Percentiles rank a stretch among this genome's conserved stretches.
phyloP scores from a whole-genome alignment of 192 early-diverging fungal genomes.

The Entomortierella chlamydospora region DNA sequence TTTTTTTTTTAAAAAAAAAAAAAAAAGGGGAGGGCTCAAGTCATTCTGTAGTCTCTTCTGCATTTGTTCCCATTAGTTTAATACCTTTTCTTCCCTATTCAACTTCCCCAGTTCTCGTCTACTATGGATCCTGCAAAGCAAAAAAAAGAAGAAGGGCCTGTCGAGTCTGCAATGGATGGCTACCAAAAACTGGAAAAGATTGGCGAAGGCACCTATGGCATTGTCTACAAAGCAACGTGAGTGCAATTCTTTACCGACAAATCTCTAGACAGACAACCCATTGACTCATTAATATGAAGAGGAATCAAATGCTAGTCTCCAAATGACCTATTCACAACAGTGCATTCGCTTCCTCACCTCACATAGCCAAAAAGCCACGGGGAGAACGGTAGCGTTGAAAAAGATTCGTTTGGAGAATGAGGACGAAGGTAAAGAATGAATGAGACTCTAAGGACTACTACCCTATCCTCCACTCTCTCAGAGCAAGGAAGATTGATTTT shows the following conservation, averaged over 20 bases:
- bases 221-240: constrained; percentile 79
- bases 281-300: no score
- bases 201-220: constrained; percentile 82
- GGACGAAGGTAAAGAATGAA: constrained; percentile 59
- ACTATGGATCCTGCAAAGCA: no score
- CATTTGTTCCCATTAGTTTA: no score
- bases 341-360: not conserved
- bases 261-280: no score
- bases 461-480: not conserved
- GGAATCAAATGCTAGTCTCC: no score
- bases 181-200: constrained; percentile 84
- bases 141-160: no score
- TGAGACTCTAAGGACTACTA: not conserved
- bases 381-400: constrained; percentile 74
- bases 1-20: no score
- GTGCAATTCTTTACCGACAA: not conserved
- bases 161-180: not conserved
- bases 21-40: no score
- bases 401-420: constrained; percentile 76
- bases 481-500: not conserved
- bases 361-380: not conserved
- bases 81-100: no score
- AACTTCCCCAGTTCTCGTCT: no score
- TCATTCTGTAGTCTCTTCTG: no score
- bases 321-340: no score